Evolutionary conservation across 805 yeast species (phyloP).

Genomic region (Debaryomyces castellii): DNA sequence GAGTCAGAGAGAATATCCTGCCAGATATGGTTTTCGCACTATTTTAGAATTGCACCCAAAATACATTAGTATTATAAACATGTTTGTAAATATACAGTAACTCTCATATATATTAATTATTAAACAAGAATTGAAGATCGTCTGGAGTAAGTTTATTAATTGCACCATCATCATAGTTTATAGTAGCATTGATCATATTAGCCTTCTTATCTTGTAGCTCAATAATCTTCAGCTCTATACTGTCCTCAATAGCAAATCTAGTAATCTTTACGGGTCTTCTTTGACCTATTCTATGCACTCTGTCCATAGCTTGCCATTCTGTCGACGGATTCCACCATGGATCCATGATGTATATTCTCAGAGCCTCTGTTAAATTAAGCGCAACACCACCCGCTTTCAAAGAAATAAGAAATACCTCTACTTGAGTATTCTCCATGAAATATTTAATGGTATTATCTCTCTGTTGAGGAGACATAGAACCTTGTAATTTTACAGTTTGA

Average conservation of each 20-base stretch:
- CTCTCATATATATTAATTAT: conserved; percentile 47
- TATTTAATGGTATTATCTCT: conserved; percentile 87
- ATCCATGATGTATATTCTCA: conserved; percentile 91
- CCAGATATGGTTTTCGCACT: neutral
- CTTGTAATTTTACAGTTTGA: conserved; percentile 89
- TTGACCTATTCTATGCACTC: conserved; percentile 98
- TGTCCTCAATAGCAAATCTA: conserved; percentile 91
- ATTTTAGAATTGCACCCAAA: neutral
- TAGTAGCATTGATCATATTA: conserved; percentile 95
- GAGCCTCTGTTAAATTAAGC: conserved; percentile 91
- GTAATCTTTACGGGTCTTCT: conserved; percentile 91
- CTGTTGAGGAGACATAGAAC: conserved; percentile 95
- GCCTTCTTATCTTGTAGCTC: conserved; percentile 98
- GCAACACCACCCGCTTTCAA: conserved; percentile 99
- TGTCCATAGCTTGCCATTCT: conserved; percentile 97
- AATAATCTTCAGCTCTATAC: conserved; percentile 93
- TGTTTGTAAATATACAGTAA: no score
- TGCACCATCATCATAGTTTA: conserved; percentile 90
- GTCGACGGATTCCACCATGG: conserved; percentile 99
- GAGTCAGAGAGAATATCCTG: neutral
- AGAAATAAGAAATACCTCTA: conserved; percentile 92
- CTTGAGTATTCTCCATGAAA: conserved; percentile 89
- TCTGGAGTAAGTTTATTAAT: conserved; percentile 86
- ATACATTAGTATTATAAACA: neutral
- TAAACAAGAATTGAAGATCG: conserved; percentile 91